phyloP scores from a whole-genome alignment of 208 protist species.

The Herpetomonas muscarum region DNA sequence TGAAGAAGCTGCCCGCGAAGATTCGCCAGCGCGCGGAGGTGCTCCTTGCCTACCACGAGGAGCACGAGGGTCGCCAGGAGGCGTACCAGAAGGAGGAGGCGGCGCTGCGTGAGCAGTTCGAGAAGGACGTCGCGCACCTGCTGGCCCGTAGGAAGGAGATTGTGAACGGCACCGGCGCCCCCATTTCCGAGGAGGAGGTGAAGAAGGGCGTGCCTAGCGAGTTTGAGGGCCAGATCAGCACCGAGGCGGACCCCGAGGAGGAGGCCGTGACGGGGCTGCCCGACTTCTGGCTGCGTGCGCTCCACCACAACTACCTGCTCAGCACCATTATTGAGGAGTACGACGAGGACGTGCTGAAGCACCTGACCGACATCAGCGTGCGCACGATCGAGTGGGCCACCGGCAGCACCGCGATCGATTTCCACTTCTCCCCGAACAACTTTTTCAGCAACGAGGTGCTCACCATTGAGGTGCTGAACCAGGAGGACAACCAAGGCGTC shows the following conservation, averaged over 20 bases:
- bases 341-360: slow-evolving; percentile 65
- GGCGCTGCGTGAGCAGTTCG: slow-evolving; percentile 64
- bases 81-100: slow-evolving; percentile 64
- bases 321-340: slow-evolving; percentile 61
- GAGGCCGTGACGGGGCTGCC: slow-evolving; percentile 31
- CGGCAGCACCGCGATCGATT: slow-evolving; percentile 71
- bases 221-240: slow-evolving; percentile 42
- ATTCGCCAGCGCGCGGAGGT: slow-evolving; percentile 76
- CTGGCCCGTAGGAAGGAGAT: slow-evolving; percentile 71
- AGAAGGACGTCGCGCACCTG: slow-evolving; percentile 57
- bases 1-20: slow-evolving; percentile 74
- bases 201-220: slow-evolving; percentile 62
- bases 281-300: slow-evolving; percentile 72
- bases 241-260: slow-evolving; percentile 23
- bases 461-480: slow-evolving; percentile 43
- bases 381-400: slow-evolving; percentile 41
- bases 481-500: slow-evolving; percentile 37
- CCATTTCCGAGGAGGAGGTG: slow-evolving; percentile 65
- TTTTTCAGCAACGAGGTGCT: slow-evolving; percentile 73
- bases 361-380: slow-evolving; percentile 62
- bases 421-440: slow-evolving; percentile 80
- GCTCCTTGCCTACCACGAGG: slow-evolving; percentile 66
- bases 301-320: slow-evolving; percentile 68
- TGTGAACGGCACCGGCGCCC: slow-evolving; percentile 42
- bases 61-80: slow-evolving; percentile 52